phyloP scores from a whole-genome alignment of 148 eudicot species.

The Diospyros lotus region DNA sequence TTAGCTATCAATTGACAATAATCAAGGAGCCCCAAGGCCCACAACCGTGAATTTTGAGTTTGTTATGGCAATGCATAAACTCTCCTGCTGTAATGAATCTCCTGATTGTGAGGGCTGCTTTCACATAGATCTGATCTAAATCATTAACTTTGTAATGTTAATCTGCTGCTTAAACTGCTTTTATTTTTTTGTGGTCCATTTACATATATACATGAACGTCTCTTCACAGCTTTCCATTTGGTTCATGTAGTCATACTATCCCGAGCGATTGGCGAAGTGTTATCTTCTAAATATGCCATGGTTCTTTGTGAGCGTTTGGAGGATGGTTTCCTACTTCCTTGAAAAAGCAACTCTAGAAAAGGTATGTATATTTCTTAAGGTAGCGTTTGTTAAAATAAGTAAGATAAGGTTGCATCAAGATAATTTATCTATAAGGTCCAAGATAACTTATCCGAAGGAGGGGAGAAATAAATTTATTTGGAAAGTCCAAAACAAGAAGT shows the following conservation, averaged over 20 bases:
- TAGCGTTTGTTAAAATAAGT: not conserved
- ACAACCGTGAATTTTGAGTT: too few species aligned
- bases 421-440: too few species aligned
- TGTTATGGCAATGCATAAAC: not conserved
- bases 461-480: too few species aligned
- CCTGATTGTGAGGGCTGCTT: not conserved
- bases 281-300: conserved; percentile 45
- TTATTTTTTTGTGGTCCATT: not conserved
- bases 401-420: too few species aligned
- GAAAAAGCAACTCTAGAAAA: conserved; percentile 55
- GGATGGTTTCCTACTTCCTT: conserved; percentile 43
- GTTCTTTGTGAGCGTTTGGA: conserved; percentile 51
- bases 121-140: not conserved
- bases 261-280: conserved; percentile 48
- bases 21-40: too few species aligned
- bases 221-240: not conserved
- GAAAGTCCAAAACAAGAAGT: not conserved
- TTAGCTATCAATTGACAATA: too few species aligned
- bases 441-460: too few species aligned
- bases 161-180: not conserved
- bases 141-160: not conserved
- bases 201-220: not conserved
- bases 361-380: conserved; percentile 20
- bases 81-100: not conserved
- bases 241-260: conserved; percentile 43